phyloP scores from a whole-genome alignment of 2,329 filamentous ascomycete genomes.

The Fusarium pseudoanthophilum region DNA sequence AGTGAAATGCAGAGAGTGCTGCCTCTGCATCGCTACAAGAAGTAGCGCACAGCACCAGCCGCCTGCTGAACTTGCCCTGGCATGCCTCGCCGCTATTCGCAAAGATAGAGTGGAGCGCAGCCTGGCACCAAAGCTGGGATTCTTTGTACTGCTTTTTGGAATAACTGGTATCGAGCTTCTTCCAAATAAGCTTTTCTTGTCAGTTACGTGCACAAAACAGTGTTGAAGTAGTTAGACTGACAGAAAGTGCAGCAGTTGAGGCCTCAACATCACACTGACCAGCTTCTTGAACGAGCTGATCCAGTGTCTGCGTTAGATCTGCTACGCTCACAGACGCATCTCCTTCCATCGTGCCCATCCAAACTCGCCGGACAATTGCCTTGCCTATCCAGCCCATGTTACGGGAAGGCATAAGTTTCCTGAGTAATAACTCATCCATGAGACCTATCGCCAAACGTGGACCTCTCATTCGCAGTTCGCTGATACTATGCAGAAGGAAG shows the following conservation, averaged over 20 bases:
- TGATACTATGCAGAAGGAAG: conserved; percentile 73
- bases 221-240: conserved; percentile 51
- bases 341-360: conserved; percentile 66
- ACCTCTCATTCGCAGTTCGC: conserved; percentile 68
- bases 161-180: conserved; percentile 72
- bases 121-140: conserved; percentile 76
- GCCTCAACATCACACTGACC: conserved; percentile 63
- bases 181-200: conserved; percentile 78
- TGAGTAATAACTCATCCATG: conserved; percentile 72
- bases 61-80: conserved; percentile 75
- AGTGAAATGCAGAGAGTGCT: conserved; percentile 56
- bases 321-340: conserved; percentile 42
- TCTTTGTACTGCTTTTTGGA: conserved; percentile 61
- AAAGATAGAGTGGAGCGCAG: conserved; percentile 76
- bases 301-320: conserved; percentile 43
- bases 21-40: conserved; percentile 50
- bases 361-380: conserved; percentile 73
- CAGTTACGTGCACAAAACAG: neutral
- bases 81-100: conserved; percentile 72
- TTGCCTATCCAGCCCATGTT: conserved; percentile 74
- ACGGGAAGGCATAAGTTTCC: conserved; percentile 62
- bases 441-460: conserved; percentile 60
- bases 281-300: conserved; percentile 53
- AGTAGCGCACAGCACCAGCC: conserved; percentile 76
- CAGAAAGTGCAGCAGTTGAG: conserved; percentile 74